These are phyloP conservation scores for Gymnopilus junonius DNA, from an alignment of 768 basidiomycete species.

Conservation along the genomic window DNA sequence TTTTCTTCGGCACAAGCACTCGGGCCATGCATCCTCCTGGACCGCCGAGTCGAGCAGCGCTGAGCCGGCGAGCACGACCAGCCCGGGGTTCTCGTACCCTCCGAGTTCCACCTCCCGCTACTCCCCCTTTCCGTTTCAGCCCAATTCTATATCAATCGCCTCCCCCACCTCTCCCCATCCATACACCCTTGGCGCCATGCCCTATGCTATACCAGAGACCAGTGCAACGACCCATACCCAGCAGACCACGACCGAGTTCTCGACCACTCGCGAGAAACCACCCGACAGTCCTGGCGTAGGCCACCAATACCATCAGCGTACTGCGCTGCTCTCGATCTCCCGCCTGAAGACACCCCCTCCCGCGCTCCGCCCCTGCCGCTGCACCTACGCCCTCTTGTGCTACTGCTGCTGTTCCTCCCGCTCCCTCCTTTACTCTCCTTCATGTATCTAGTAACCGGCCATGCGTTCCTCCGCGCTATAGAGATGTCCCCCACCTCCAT, in stretches of 20 bases:
- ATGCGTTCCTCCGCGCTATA: constrained; percentile 32
- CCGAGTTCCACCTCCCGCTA: constrained; percentile 17
- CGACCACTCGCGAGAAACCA: constrained; percentile 14
- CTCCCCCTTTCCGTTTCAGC: constrained; percentile 17
- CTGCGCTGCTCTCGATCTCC: constrained; percentile 2
- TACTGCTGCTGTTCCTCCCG: constrained; percentile 35
- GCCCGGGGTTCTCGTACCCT: constrained; percentile 25
- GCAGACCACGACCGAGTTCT: constrained; percentile 5
- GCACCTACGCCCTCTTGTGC: constrained; percentile 18
- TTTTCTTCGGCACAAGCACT: constrained; percentile 22
- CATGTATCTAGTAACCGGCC: constrained; percentile 34
- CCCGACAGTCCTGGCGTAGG: constrained; percentile 1
- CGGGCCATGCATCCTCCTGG: constrained; percentile 15
- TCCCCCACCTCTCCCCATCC: constrained; percentile 19
- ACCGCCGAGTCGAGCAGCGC: constrained; percentile 20
- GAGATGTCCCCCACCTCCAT: constrained; percentile 16
- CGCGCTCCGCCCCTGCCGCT: constrained; percentile 14
- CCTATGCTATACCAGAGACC: constrained; percentile 9
- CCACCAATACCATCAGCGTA: constrained; percentile 12
- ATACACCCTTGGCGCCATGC: constrained; percentile 24
- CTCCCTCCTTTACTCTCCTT: constrained; percentile 37
- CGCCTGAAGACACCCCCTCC: constrained; percentile 1
- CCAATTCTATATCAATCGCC: constrained; percentile 15
- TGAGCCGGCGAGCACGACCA: constrained; percentile 18
- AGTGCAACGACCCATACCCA: constrained; percentile 10